Conservation (phyloP, 2,329 filamentous ascomycete genomes). For the Diaporthe helianthi region DNA sequence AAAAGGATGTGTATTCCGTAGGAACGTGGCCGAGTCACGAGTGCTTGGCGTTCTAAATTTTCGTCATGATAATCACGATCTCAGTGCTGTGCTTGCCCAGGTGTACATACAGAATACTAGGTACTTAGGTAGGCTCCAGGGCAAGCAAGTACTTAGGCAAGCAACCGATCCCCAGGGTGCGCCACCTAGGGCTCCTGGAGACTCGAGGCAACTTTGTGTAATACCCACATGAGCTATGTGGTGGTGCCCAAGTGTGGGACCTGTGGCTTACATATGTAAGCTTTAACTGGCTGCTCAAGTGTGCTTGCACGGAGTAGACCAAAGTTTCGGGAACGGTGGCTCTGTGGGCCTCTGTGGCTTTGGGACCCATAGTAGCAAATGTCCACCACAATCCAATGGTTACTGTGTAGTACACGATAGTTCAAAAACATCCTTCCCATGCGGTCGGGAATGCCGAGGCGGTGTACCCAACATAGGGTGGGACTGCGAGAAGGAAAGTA, state of each 20-base stretch:
- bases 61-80: not conserved
- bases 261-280: conserved; percentile 2
- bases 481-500: not conserved
- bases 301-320: too few species aligned
- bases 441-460: conserved; percentile 20
- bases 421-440: not conserved
- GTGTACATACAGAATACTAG: too few species aligned
- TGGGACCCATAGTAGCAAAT: not conserved
- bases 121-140: too few species aligned
- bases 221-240: not conserved
- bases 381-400: not conserved
- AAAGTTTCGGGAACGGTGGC: not conserved
- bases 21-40: not conserved
- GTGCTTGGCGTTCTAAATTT: not conserved
- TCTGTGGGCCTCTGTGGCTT: not conserved
- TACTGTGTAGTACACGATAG: too few species aligned
- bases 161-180: not conserved
- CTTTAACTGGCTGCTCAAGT: too few species aligned
- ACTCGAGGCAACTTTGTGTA: not conserved
- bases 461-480: not conserved
- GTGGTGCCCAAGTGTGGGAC: conserved; percentile 9
- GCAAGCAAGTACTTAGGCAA: too few species aligned
- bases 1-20: too few species aligned
- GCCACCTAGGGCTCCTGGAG: not conserved
- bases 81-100: too few species aligned